Conservation (phyloP, 495 filamentous ascomycete genomes). For the Pseudoneurospora amorphoporcata region DNA sequence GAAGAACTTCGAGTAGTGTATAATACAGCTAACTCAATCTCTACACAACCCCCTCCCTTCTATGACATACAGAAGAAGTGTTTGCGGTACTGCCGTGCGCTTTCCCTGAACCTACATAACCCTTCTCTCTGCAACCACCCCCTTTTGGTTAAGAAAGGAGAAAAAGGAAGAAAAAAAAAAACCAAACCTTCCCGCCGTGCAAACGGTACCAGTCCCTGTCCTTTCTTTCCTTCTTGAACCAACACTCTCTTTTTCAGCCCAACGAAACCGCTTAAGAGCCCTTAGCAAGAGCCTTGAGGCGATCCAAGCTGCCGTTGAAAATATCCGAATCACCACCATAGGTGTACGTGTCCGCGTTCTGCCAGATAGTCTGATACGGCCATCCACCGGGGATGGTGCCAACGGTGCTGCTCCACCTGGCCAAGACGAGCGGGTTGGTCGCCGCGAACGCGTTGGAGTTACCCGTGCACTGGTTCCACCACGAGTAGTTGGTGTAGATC, state of each 20-base stretch:
- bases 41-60: background rate
- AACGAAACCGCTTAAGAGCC: background rate
- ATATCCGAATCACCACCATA: constrained; percentile 44
- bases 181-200: background rate
- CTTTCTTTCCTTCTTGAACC: background rate
- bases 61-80: background rate
- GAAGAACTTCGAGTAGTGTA: background rate
- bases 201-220: background rate
- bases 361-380: constrained; percentile 52
- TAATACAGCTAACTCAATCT: background rate
- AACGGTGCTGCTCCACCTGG: constrained; percentile 36
- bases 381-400: constrained; percentile 50
- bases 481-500: constrained; percentile 50
- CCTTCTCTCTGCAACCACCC: background rate
- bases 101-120: background rate
- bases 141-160: no score
- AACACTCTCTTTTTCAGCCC: background rate
- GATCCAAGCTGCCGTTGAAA: constrained; percentile 31
- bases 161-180: background rate
- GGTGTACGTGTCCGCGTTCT: constrained; percentile 36
- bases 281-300: background rate
- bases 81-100: background rate
- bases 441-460: constrained; percentile 40
- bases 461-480: constrained; percentile 55
- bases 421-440: constrained; percentile 49